These are phyloP conservation scores for Xerocomellus amylosporus DNA, from an alignment of 768 basidiomycete species.

Conservation along the genomic window DNA sequence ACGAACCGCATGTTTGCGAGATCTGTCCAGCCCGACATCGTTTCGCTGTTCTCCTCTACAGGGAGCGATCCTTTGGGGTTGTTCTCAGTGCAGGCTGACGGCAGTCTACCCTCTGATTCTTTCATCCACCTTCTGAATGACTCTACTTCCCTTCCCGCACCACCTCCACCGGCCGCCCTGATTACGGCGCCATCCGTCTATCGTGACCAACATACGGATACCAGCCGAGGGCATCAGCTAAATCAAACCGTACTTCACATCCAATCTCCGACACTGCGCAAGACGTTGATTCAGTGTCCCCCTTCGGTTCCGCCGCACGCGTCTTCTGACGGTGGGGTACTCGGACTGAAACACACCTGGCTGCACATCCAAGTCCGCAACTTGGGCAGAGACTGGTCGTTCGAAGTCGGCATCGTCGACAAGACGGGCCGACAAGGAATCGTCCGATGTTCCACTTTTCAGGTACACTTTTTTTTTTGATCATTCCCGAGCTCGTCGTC, in stretches of 20 bases:
- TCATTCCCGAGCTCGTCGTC: neutral
- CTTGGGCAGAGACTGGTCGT: conserved; percentile 65
- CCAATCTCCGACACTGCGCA: conserved; percentile 70
- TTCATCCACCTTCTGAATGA: conserved; percentile 65
- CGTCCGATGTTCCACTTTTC: conserved; percentile 74
- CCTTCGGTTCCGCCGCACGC: conserved; percentile 24
- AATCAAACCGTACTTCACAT: conserved; percentile 74
- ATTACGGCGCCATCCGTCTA: conserved; percentile 41
- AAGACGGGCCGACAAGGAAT: conserved; percentile 54
- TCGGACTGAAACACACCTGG: conserved; percentile 71
- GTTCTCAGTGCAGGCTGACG: conserved; percentile 50
- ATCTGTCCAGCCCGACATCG: conserved; percentile 55
- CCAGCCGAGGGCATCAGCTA: conserved; percentile 39
- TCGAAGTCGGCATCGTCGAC: conserved; percentile 76
- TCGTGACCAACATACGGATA: conserved; percentile 27
- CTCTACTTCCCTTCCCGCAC: conserved; percentile 45
- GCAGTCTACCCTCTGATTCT: conserved; percentile 55
- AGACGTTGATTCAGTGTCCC: conserved; percentile 68
- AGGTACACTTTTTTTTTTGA: conserved; percentile 44
- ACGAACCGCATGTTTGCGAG: conserved; percentile 47
- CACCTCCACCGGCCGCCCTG: conserved; percentile 44
- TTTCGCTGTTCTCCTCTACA: conserved; percentile 79
- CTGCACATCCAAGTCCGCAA: conserved; percentile 73
- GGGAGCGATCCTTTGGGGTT: conserved; percentile 58
- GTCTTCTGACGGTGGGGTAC: conserved; percentile 23